Percentiles rank a stretch among this genome's conserved stretches.
These are phyloP conservation scores for Desmodesmus armatus DNA, from an alignment of 139 green algal genomes.

Conservation along the genomic window DNA sequence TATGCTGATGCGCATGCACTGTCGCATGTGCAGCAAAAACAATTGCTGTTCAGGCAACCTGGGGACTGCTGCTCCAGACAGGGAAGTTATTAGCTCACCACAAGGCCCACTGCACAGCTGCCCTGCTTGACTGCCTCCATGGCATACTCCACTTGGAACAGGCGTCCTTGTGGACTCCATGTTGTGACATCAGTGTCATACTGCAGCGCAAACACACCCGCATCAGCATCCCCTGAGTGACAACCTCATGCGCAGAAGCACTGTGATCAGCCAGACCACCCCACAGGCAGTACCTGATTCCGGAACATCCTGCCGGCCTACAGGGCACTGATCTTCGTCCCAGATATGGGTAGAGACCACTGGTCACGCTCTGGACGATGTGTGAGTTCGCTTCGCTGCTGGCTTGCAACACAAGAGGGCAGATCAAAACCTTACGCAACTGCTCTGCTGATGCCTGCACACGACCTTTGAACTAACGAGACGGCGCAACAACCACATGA, in stretches of 20 bases:
- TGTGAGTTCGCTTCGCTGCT: too few relatives aligned
- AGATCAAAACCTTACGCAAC: too few relatives aligned
- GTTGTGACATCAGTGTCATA: constrained; percentile 98
- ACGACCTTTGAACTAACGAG: too few relatives aligned
- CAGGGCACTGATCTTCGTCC: too few relatives aligned
- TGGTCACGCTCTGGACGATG: too few relatives aligned
- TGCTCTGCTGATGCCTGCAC: too few relatives aligned
- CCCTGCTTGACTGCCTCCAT: constrained; percentile 99
- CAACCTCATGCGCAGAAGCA: neutral
- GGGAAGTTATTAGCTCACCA: constrained; percentile 68
- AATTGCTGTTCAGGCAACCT: neutral
- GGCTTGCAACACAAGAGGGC: too few relatives aligned
- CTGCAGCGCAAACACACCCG: constrained; percentile 62
- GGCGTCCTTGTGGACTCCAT: constrained; percentile 94
- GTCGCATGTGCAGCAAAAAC: neutral
- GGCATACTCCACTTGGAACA: constrained; percentile 98
- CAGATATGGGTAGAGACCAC: too few relatives aligned
- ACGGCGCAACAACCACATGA: too few relatives aligned
- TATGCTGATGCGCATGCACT: neutral
- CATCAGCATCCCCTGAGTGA: neutral
- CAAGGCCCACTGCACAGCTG: constrained; percentile 92
- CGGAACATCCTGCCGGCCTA: constrained; percentile 27
- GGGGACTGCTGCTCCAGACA: neutral
- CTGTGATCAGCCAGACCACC: neutral
- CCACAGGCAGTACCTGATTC: constrained; percentile 34